phyloP scores from a whole-genome alignment of 306 rosid genomes.

The Lathyrus sativus region DNA sequence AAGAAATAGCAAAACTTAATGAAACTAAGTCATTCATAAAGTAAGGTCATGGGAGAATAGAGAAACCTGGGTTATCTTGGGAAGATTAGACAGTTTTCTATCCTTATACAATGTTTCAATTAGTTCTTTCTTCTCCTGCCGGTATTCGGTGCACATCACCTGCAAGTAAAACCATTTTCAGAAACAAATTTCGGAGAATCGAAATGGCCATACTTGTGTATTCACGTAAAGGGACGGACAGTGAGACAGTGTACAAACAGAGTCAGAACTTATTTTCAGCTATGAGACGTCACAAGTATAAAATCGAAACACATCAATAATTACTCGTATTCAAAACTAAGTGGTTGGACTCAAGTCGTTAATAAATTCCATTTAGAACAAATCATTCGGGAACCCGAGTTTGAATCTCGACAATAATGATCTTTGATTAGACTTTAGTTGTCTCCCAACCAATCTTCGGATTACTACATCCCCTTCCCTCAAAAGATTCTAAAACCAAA shows the following conservation, averaged over 20 bases:
- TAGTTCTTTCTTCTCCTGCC: slow-evolving; percentile 69
- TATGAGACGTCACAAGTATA: background rate
- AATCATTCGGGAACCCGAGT: too few relatives aligned
- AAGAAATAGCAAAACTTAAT: slow-evolving; percentile 24
- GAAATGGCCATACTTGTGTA: background rate
- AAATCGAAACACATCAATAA: background rate
- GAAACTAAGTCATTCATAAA: background rate
- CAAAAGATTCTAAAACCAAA: too few relatives aligned
- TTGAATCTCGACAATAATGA: too few relatives aligned
- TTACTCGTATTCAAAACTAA: background rate
- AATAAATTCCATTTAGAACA: too few relatives aligned
- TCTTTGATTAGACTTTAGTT: too few relatives aligned
- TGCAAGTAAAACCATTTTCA: slow-evolving; percentile 47
- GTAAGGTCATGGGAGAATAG: slow-evolving; percentile 10
- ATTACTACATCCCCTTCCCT: too few relatives aligned
- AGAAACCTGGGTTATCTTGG: slow-evolving; percentile 76
- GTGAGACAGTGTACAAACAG: slow-evolving; percentile 4
- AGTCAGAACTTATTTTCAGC: slow-evolving; percentile 4
- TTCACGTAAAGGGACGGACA: background rate
- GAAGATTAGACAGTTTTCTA: slow-evolving; percentile 72
- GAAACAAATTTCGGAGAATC: slow-evolving; percentile 19
- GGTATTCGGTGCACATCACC: slow-evolving; percentile 71
- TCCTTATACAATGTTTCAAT: slow-evolving; percentile 62
- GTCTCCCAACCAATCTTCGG: too few relatives aligned
- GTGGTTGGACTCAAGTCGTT: too few relatives aligned